Evolutionary conservation across 768 basidiomycete species (phyloP), one percentile per base, ranked within the genome.

Genomic region (Suillus hirtellus): DNA sequence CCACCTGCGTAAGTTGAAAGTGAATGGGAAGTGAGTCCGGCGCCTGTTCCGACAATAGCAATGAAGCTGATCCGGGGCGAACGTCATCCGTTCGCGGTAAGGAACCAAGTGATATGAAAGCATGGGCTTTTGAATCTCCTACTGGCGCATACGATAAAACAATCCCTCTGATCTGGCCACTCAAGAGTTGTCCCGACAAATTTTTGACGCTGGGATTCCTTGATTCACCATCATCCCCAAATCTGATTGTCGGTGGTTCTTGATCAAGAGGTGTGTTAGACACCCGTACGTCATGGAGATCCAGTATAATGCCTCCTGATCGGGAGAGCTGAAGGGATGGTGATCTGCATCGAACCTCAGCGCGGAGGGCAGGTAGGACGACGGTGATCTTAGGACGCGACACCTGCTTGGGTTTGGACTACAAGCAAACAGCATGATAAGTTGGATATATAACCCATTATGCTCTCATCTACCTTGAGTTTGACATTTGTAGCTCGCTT

Each of bases 261-360:
- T 37, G 15, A 64, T 59, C 27, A 60, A 60, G n/a, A 58, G 35
- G 19, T 43, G 74, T 71, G 44, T 75, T 79, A 58, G 70, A 74
- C 19, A 88, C 63, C 8, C 63, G 72, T 24, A 91, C 66, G 60
- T 80, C 78, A 69, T 88, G 85, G 1, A 91, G 59, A 68, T 93
- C 90, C 40, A 91, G 34, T 17, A 90, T 75, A 5, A 92, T 64
- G 31, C 85, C 83, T 5, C 94, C 93, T 50, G 93, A 93, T 31
- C 90, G 84, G 19, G 79, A 80, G 8, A 71, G 44, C 31, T 67
- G 74, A 1, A 71, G 71, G 21, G 78, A 71, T 5, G 87, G 87
- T 37, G 92, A 80, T 6, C 88, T 86, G 70, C 85, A 88, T 54
- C 90, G 85, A 56, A 89, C 70, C 71, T 94, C 84, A 24, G 89